Base-by-base conservation (phyloP, 352 stramenopile species). In the Phytopythium vexans region DNA sequence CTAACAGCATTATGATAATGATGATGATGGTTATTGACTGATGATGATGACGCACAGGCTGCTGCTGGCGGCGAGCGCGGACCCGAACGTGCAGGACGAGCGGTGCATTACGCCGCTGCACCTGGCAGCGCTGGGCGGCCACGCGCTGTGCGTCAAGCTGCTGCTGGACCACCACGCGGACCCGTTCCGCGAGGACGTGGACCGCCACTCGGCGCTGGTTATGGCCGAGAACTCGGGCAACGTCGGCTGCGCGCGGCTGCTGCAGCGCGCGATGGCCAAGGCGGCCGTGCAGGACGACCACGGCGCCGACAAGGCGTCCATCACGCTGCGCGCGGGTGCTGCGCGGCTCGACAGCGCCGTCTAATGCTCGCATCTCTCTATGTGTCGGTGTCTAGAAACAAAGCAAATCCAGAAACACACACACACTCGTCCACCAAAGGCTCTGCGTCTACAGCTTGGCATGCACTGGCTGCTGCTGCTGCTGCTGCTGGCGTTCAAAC, bases 241-340 rank as follows among this genome's bases (percentile, higher is more conserved):
- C 52, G 77, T 93, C 32, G 82, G 82, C 46, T 93, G 82, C 38
- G 74, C 80, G 6, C 57, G 82, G 2, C 52, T 93, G 32, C 50
- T 93, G 52, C 82, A 93, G 63, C 77, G 82, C 42, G 70, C 76
- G 1, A 93, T 93, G 82, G 82, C 82, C 46, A 89, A 89, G 49
- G 73, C 79, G 1, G 66, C 77, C 27, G 58, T 69, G 44, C 73
- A 89, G 12, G 65, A 74, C 34, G 49, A 37, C 12, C 12, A 54
- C 11, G 51, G 49, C 42, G 45, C 27, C 21, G 41, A 56, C 47
- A 56, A 72, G 11, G 70, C 66, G 27, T 76, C 72, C n/a, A 66
- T 92, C 32, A 88, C 81, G 36, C 52, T 92, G 37, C 81, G 81
- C 36, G 66, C 76, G 4, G 78, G 82, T 40, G 68, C 78, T 3